Evolutionary conservation across 768 basidiomycete species (phyloP).

Genomic region (Agaricus sinodeliciosus): DNA sequence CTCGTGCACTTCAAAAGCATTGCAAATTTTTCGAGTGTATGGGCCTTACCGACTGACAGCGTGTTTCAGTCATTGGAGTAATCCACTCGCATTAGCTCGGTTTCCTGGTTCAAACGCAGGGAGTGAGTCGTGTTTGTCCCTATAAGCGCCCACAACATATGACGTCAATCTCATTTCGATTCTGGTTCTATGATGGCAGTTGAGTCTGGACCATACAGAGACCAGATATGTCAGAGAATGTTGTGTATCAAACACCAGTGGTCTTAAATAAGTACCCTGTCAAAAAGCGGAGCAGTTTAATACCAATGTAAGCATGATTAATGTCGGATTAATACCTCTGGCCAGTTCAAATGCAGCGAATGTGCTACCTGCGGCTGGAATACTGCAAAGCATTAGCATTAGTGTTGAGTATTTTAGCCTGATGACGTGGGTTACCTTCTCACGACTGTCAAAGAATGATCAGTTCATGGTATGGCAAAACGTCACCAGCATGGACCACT

Average conservation of each 20-base stretch:
- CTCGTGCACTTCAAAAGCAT: too few species aligned
- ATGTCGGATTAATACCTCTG: slow-evolving; percentile 37
- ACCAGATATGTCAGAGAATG: too few species aligned
- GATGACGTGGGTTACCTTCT: slow-evolving; percentile 39
- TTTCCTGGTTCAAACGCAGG: too few species aligned
- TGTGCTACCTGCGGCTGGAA: slow-evolving; percentile 87
- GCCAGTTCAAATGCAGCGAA: slow-evolving; percentile 87
- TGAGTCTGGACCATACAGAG: neutral
- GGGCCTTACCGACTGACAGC: too few species aligned
- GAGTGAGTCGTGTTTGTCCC: too few species aligned
- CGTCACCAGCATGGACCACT: slow-evolving; percentile 21
- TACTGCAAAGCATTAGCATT: slow-evolving; percentile 35
- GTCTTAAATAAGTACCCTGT: slow-evolving; percentile 4
- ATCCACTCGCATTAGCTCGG: too few species aligned
- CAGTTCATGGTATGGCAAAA: neutral
- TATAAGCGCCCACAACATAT: too few species aligned
- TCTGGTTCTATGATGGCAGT: too few species aligned
- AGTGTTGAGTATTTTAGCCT: slow-evolving; percentile 1
- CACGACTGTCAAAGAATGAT: slow-evolving; percentile 35
- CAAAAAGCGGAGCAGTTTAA: neutral
- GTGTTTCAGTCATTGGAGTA: too few species aligned
- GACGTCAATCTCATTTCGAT: too few species aligned
- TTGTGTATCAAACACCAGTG: slow-evolving; percentile 1
- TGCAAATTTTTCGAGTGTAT: too few species aligned
- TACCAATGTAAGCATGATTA: neutral